Conservation (phyloP, 257 asterid genomes). For the Solanum medicagineum region DNA sequence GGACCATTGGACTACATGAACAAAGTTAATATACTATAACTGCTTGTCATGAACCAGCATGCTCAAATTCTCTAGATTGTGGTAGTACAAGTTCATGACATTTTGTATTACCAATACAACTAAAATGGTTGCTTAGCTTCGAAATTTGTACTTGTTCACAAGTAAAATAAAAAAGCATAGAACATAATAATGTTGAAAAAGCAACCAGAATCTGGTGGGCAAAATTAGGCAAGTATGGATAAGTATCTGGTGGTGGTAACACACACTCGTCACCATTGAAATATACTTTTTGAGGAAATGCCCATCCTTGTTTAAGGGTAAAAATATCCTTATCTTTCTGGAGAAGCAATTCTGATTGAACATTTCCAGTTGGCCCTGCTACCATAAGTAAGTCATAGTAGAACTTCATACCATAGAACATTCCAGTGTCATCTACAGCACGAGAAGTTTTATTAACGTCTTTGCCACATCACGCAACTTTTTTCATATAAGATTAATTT, state of each 20-base stretch:
- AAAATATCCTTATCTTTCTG: conserved; percentile 60
- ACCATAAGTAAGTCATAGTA: conserved; percentile 73
- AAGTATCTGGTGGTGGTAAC: conserved; percentile 70
- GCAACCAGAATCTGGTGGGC: conserved; percentile 25
- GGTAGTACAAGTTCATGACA: background rate
- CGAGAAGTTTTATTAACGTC: background rate
- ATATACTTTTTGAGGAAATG: conserved; percentile 69
- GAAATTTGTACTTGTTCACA: conserved; percentile 12
- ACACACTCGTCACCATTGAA: conserved; percentile 84
- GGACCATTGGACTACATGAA: background rate
- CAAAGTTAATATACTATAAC: background rate
- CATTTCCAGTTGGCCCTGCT: conserved; percentile 63
- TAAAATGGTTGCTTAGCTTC: conserved; percentile 1
- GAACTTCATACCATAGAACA: conserved; percentile 80
- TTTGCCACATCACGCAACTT: background rate
- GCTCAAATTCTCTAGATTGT: background rate
- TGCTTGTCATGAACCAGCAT: background rate
- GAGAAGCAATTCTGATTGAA: conserved; percentile 65
- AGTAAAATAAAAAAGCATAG: conserved; percentile 14
- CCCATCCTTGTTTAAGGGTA: conserved; percentile 73
- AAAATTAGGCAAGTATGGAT: conserved; percentile 68
- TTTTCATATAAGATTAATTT: background rate
- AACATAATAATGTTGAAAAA: conserved; percentile 11
- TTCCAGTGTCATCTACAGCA: conserved; percentile 70
- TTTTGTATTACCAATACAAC: background rate